These are phyloP conservation scores for Leccinum subrobustum DNA, from an alignment of 1,284 basidiomycete species.

Conservation along the genomic window DNA sequence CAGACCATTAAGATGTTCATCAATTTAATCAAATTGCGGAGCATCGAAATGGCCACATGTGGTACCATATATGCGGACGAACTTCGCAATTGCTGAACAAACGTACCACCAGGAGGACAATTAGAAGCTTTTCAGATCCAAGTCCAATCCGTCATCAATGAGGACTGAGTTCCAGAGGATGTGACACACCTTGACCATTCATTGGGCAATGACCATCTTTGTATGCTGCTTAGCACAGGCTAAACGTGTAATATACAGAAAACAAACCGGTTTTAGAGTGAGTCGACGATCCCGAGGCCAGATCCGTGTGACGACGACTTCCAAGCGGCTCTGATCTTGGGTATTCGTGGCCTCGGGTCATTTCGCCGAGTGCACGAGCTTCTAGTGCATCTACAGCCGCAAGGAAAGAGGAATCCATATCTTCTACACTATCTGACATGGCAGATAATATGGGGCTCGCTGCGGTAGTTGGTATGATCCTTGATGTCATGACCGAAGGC, in stretches of 20 bases:
- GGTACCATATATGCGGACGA: background rate
- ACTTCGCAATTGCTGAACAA: background rate
- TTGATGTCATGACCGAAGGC: background rate
- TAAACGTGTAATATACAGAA: background rate
- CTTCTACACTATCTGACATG: constrained; percentile 33
- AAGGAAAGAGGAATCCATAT: constrained; percentile 35
- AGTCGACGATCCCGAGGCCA: background rate
- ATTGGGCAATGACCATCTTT: constrained; percentile 10
- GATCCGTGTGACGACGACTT: background rate
- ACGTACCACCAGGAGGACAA: constrained; percentile 19
- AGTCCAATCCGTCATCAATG: background rate
- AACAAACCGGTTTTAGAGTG: constrained; percentile 10
- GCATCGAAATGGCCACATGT: background rate
- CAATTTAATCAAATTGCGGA: constrained; percentile 3
- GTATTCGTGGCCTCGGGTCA: constrained; percentile 11
- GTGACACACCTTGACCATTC: constrained; percentile 8
- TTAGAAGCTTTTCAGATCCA: background rate
- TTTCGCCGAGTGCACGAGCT: constrained; percentile 19
- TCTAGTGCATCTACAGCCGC: constrained; percentile 44
- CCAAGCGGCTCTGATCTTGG: background rate
- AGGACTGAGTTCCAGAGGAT: background rate
- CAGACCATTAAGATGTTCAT: background rate
- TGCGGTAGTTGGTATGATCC: background rate
- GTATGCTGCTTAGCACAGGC: constrained; percentile 2
- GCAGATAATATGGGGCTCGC: constrained; percentile 24